Base-by-base conservation (phyloP, 2,329 filamentous ascomycete species). In the Clonostachys chloroleuca region DNA sequence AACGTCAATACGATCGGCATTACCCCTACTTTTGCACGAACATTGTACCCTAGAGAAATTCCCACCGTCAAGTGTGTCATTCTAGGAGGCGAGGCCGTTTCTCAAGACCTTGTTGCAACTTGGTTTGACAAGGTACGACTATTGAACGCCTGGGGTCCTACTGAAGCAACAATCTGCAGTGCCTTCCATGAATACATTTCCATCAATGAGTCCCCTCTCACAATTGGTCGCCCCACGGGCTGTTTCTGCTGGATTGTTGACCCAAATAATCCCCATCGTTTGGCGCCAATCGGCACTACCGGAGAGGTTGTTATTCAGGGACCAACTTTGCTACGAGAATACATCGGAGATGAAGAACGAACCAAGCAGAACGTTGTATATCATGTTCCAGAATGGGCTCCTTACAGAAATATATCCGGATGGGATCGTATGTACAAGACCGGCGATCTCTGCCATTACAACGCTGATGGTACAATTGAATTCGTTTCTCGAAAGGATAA, bases 401-500 rank as follows among this genome's bases (percentile, higher is more conserved):
- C 44, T 34, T 12, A 33, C 13, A 18, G 42, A 14, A n/a, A 34
- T 12, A n/a, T n/a, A 16, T n/a, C 42, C 5, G 16, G 34, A 10
- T 24, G 24, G 17, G 49, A 51, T 30, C 45, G 55, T 24, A 43
- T 58, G 8, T 57, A 57, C 44, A 52, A 52, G 36, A 56, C 56
- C 6, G 55, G 55, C 4, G 56, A 57, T 40, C 47, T 58, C 43
- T 54, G 37, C 35, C 45, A 50, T 18, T 64, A 66, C 40, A 54
- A 63, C 41, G 40, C 47, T 1, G 62, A 73, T 50, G 68, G 68
- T 16, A 52, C 51, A 10, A 55, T 75, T 18, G 52, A 60, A 2
- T 74, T 67, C 46, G 54, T 75, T 44, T 75, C 75, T 43, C 65
- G 78, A 39, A 77, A 76, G 52, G 78, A 81, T 54, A 67, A 66